Base-by-base conservation (phyloP, 2,329 filamentous ascomycete genomes). In the Pochonia chlamydosporia region DNA sequence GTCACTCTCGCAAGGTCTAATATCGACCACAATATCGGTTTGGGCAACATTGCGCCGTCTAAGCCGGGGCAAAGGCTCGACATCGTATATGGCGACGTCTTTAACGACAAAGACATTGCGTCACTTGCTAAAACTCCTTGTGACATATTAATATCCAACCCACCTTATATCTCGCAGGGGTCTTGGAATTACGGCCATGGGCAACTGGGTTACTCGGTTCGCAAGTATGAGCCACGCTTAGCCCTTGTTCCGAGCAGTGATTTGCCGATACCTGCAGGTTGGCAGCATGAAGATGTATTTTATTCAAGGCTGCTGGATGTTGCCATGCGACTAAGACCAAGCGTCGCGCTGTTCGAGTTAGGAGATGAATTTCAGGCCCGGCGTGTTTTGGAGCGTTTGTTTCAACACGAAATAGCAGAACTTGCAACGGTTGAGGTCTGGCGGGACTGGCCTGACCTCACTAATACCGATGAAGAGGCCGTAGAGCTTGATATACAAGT, bases 71-170 rank as follows among this genome's bases (percentile, higher is more conserved):
- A 63, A 40, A 52, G 33, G 10, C 57, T 81, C 4, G 49, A 53
- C 1, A 81, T 85, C 51, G 56, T 63, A 14, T 60, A 65, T 16
- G 75, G 70, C 1, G 68, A 82, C 49, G 63, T 82, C 13, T 80
- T 81, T 51, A 58, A 61, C 6, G 64, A 73, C 14, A 58, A 55
- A 28, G 67, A 66, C 50, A 63, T 73, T 44, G 37, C 51, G 3
- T 26, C 48, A 2, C 49, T 68, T 2, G 39, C 59, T 1, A 36
- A 39, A 8, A 44, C 40, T 14, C 54, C 31, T 3, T 76, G 63
- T 59, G 83, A 95, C 52, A 68, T 97, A 4, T 66, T 99, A 2
- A 78, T 93, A 30, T 87, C 87, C 2, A 99, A 99, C 59, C 93
- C 93, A 14, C 93, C 93, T 1, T 97, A 97, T 63, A 84, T 97